These are phyloP conservation scores for Nepenthes alata DNA, from an alignment of 179 eudicot species.

Conservation along the genomic window DNA sequence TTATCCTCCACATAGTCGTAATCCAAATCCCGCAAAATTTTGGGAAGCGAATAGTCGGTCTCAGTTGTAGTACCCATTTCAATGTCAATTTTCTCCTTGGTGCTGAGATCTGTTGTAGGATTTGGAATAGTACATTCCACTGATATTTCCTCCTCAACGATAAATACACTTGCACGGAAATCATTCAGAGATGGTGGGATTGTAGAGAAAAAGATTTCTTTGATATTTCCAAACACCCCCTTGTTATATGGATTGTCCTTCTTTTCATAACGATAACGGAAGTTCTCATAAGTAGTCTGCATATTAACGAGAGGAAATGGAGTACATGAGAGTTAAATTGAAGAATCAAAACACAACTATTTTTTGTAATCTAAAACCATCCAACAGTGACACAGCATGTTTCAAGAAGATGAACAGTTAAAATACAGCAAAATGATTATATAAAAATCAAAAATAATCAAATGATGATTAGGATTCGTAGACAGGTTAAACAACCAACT, in stretches of 20 bases:
- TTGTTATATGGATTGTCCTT: constrained; percentile 71
- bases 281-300: constrained; percentile 94
- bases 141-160: constrained; percentile 26
- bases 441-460: too few relatives aligned
- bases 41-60: constrained; percentile 42
- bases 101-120: constrained; percentile 22
- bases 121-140: constrained; percentile 19
- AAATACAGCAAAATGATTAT: too few relatives aligned
- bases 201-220: constrained; percentile 47
- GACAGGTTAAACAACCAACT: too few relatives aligned
- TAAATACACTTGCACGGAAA: constrained; percentile 39
- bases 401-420: too few relatives aligned
- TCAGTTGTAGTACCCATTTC: constrained; percentile 37
- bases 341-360: not conserved
- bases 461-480: too few relatives aligned
- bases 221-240: constrained; percentile 46
- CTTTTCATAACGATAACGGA: constrained; percentile 68
- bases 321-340: constrained; percentile 5
- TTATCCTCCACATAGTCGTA: constrained; percentile 40
- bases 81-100: constrained; percentile 53
- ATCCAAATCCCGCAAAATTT: constrained; percentile 51
- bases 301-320: constrained; percentile 2
- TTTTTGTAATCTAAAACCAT: too few relatives aligned
- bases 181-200: constrained; percentile 47
- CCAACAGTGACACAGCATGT: too few relatives aligned